Percentiles rank a stretch among this genome's conserved stretches.
phyloP scores from a whole-genome alignment of 108 stramenopile species.

The Cylindrotheca closterium region DNA sequence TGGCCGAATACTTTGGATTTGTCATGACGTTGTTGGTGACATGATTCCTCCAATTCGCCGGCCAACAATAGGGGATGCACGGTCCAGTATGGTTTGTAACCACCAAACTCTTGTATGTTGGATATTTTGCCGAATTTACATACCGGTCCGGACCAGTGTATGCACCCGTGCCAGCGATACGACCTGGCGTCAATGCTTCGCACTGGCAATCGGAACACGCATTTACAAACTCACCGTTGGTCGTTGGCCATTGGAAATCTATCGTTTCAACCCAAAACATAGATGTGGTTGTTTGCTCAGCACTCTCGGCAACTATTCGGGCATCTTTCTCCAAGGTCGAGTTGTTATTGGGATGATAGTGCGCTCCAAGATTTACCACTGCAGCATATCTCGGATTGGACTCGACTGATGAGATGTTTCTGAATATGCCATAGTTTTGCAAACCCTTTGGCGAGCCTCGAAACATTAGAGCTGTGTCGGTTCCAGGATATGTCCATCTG shows the following conservation, averaged over 20 bases:
- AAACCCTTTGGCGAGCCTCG: background rate
- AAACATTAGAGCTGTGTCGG: background rate
- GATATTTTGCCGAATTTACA: background rate
- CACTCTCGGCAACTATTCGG: background rate
- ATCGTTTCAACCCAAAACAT: background rate
- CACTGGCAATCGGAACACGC: background rate
- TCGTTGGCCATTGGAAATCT: background rate
- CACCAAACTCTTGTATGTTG: background rate
- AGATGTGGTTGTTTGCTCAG: background rate
- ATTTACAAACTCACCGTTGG: background rate
- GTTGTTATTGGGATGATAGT: background rate
- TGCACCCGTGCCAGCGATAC: background rate
- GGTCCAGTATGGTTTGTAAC: background rate
- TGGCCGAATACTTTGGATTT: background rate
- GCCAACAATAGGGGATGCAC: background rate
- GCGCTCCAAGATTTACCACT: background rate
- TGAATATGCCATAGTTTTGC: background rate
- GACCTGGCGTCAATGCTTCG: background rate
- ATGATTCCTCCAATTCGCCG: background rate
- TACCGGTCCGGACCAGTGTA: background rate
- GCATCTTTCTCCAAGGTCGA: background rate
- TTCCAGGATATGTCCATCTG: background rate
- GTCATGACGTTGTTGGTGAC: background rate
- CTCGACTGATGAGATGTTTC: background rate
- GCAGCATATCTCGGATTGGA: background rate